Percentiles rank a stretch among this genome's conserved stretches.
These are phyloP conservation scores for Dillenia suffruticosa DNA, from an alignment of 164 flowering plant species.

Conservation along the genomic window DNA sequence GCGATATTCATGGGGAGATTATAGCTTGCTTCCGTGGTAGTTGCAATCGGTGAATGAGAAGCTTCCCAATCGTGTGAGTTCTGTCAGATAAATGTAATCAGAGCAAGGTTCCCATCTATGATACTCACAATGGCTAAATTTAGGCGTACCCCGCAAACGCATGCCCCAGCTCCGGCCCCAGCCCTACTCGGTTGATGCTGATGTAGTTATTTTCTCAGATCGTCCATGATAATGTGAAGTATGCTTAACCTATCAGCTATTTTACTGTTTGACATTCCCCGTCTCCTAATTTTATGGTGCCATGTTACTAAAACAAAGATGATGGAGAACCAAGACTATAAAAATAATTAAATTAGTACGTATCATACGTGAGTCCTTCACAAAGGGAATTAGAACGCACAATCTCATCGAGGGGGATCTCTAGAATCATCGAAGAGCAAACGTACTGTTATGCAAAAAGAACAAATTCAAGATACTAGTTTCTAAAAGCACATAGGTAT, in stretches of 20 bases:
- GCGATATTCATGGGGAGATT: conserved; percentile 80
- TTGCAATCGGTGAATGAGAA: conserved; percentile 35
- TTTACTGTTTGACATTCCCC: too few species aligned
- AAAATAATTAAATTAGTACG: neutral
- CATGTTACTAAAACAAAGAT: too few species aligned
- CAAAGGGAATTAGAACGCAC: conserved; percentile 50
- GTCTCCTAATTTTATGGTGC: too few species aligned
- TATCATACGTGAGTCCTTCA: conserved; percentile 53
- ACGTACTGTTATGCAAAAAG: conserved; percentile 36
- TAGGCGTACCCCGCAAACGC: conserved; percentile 59
- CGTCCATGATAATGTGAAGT: conserved; percentile 6
- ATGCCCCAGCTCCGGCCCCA: conserved; percentile 78
- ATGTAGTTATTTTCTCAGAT: conserved; percentile 72
- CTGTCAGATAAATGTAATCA: conserved; percentile 27
- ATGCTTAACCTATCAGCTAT: too few species aligned
- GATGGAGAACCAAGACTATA: too few species aligned
- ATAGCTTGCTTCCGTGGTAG: conserved; percentile 57
- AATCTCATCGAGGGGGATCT: conserved; percentile 73
- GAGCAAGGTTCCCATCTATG: neutral
- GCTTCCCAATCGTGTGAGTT: conserved; percentile 51
- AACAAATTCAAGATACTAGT: conserved; percentile 4
- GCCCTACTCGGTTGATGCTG: conserved; percentile 48
- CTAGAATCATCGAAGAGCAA: conserved; percentile 48
- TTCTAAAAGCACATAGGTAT: neutral
- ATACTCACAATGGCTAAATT: neutral